Evolutionary conservation across 1,284 basidiomycete genomes (phyloP).

Genomic region (Phylloboletellus chloephorus): DNA sequence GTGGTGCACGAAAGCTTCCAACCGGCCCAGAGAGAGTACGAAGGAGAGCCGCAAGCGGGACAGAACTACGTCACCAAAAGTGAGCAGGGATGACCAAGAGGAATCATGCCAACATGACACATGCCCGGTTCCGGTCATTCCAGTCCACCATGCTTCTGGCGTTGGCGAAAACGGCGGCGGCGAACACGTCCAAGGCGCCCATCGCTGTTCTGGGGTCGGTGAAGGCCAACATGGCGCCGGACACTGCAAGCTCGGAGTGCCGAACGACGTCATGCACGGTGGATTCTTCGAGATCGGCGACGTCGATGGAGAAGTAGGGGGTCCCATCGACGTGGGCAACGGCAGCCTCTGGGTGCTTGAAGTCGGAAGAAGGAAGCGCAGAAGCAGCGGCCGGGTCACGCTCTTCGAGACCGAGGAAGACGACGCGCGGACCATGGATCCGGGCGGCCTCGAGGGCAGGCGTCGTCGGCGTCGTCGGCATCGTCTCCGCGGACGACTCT

Average conservation of each 20-base stretch:
- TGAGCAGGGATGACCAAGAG: conserved; percentile 4
- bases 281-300: conserved; percentile 47
- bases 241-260: conserved; percentile 34
- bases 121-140: conserved; percentile 80
- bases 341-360: conserved; percentile 42
- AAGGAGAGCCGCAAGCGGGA: conserved; percentile 76
- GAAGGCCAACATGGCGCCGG: conserved; percentile 49
- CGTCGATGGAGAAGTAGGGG: conserved; percentile 78
- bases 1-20: conserved; percentile 88
- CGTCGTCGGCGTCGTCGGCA: too few relatives aligned
- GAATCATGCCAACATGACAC: conserved; percentile 11
- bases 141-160: conserved; percentile 83
- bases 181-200: conserved; percentile 47
- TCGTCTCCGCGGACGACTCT: conserved; percentile 35
- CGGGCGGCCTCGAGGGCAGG: conserved; percentile 59
- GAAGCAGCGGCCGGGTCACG: conserved; percentile 37
- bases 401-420: conserved; percentile 82
- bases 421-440: conserved; percentile 48
- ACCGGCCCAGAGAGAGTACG: conserved; percentile 90
- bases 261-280: conserved; percentile 44
- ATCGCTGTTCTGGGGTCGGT: conserved; percentile 64
- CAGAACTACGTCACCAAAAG: conserved; percentile 61
- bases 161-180: conserved; percentile 70
- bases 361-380: conserved; percentile 60
- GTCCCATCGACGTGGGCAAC: conserved; percentile 63